Conservation (phyloP, 805 yeast genomes). For the Barnettozyma salicaria region DNA sequence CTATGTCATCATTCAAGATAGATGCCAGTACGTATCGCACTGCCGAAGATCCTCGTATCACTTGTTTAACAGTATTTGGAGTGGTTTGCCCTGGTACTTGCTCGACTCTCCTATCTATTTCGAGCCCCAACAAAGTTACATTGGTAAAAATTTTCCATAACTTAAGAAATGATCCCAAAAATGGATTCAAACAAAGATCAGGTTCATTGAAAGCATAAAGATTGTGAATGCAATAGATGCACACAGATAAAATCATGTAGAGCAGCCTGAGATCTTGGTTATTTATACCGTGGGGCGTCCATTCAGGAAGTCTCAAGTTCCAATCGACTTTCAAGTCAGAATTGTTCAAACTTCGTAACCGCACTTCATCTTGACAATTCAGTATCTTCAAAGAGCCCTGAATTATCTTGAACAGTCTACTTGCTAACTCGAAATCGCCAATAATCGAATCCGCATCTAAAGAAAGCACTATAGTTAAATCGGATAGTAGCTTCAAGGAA, state of each 20-base stretch:
- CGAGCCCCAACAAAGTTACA: slow-evolving; percentile 53
- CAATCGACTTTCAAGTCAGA: slow-evolving; percentile 32
- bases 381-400: slow-evolving; percentile 32
- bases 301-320: slow-evolving; percentile 27
- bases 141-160: slow-evolving; percentile 65
- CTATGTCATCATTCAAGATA: slow-evolving; percentile 46
- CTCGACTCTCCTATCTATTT: slow-evolving; percentile 49
- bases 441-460: slow-evolving; percentile 26
- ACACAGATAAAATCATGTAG: slow-evolving; percentile 39
- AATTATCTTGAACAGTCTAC: slow-evolving; percentile 31
- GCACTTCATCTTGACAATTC: slow-evolving; percentile 38
- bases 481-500: slow-evolving; percentile 51
- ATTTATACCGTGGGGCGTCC: slow-evolving; percentile 34
- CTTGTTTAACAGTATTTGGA: slow-evolving; percentile 42
- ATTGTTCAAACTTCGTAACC: slow-evolving; percentile 36
- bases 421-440: slow-evolving; percentile 32
- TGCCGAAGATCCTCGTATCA: slow-evolving; percentile 58
- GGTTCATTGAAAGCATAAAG: slow-evolving; percentile 31
- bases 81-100: slow-evolving; percentile 27
- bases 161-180: slow-evolving; percentile 47
- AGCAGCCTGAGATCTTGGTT: slow-evolving; percentile 38
- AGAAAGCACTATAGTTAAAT: slow-evolving; percentile 35
- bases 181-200: slow-evolving; percentile 54
- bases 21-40: slow-evolving; percentile 57
- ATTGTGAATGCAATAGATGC: slow-evolving; percentile 40